phyloP scores from a whole-genome alignment of 352 stramenopile genomes.

The Pythium sp. region DNA sequence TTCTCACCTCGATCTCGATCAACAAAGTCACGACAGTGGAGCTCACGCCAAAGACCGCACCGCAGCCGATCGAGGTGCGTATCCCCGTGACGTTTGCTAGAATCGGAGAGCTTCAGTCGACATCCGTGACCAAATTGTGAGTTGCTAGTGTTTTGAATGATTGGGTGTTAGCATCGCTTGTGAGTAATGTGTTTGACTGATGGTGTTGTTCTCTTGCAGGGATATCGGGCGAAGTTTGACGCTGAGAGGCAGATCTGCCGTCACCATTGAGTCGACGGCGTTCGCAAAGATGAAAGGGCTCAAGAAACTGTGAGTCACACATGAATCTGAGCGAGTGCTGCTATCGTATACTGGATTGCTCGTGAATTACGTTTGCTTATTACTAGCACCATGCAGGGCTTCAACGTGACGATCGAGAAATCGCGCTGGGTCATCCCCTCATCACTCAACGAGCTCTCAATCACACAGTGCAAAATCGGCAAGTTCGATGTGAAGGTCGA shows the following conservation, averaged over 20 bases:
- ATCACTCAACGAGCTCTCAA: constrained; percentile 3
- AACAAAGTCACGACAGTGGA: neutral
- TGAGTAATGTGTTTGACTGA: neutral
- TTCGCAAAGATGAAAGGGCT: constrained; percentile 6
- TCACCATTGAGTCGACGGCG: neutral
- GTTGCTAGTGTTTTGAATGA: neutral
- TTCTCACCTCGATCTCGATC: constrained; percentile 3
- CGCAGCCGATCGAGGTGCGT: neutral
- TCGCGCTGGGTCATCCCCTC: constrained; percentile 4
- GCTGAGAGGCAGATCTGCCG: neutral
- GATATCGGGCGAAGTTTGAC: neutral
- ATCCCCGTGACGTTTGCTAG: neutral
- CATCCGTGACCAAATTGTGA: neutral
- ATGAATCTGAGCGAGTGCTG: neutral
- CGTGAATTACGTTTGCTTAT: neutral
- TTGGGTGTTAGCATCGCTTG: neutral
- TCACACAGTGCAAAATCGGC: neutral
- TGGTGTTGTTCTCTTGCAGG: neutral
- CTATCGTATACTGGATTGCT: neutral
- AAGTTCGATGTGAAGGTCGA: constrained; percentile 6
- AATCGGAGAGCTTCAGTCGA: constrained; percentile 7
- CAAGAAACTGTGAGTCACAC: constrained; percentile 6
- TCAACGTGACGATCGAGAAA: constrained; percentile 5
- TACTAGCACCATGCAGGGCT: neutral
- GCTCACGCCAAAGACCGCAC: neutral